phyloP scores from a whole-genome alignment of 2,329 filamentous ascomycete genomes.

The Cadophora gregata region DNA sequence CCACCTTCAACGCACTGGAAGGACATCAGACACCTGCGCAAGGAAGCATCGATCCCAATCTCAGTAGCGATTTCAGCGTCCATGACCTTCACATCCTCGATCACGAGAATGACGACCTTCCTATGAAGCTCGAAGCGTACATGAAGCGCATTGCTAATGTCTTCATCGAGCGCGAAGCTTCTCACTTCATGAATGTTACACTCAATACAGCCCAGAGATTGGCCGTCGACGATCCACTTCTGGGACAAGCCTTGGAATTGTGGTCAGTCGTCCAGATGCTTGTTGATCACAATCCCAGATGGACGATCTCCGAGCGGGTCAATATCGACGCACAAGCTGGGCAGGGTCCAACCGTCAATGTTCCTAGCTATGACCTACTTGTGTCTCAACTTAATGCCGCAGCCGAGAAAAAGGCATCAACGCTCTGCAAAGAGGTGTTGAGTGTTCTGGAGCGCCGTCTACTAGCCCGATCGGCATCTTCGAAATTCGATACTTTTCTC shows the following conservation, averaged over 20 bases:
- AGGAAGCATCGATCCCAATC: conserved; percentile 45
- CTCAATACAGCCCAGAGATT: conserved; percentile 56
- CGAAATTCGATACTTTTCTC: conserved; percentile 58
- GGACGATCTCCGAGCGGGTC: conserved; percentile 49
- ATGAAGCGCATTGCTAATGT: conserved; percentile 63
- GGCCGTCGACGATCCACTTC: conserved; percentile 53
- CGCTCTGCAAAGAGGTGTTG: conserved; percentile 62
- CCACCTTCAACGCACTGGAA: conserved; percentile 41
- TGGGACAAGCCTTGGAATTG: conserved; percentile 64
- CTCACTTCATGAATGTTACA: conserved; percentile 63
- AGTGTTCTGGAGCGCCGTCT: conserved; percentile 66
- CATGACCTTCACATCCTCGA: conserved; percentile 61
- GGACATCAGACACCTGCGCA: conserved; percentile 39
- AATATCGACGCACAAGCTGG: conserved; percentile 29
- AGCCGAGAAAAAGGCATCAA: conserved; percentile 66
- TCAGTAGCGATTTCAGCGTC: conserved; percentile 43
- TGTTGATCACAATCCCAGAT: conserved; percentile 67
- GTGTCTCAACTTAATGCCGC: conserved; percentile 69
- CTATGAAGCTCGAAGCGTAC: conserved; percentile 63
- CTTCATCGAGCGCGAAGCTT: conserved; percentile 64
- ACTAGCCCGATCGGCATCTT: conserved; percentile 64
- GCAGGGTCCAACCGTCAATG: conserved; percentile 33
- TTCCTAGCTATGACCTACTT: conserved; percentile 59
- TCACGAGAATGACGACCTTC: conserved; percentile 64
- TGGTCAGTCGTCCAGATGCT: conserved; percentile 68